A percentile compares a stretch with the other conserved stretches of the same genome.
Evolutionary conservation across 2,329 filamentous ascomycete genomes (phyloP).

Genomic region (Knoxdaviesia capensis): DNA sequence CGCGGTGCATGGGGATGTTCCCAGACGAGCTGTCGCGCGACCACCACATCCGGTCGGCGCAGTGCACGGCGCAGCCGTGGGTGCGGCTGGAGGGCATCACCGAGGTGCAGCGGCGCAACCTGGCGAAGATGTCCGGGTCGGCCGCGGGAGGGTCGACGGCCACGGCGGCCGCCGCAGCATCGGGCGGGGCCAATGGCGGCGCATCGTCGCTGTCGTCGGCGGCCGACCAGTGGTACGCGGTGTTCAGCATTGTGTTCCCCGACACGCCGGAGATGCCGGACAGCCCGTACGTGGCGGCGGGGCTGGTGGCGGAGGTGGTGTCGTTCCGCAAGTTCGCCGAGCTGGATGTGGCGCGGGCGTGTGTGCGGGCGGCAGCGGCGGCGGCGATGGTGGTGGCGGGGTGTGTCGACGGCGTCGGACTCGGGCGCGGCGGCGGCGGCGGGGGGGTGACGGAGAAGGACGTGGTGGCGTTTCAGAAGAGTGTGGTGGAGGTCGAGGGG

Average conservation of each 20-base stretch:
- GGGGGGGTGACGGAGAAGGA: too few relatives aligned
- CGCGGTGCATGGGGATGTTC: constrained; percentile 2
- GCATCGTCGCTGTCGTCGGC: background rate
- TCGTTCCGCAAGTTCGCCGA: constrained; percentile 1
- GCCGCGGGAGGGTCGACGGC: too few relatives aligned
- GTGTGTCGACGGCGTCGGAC: too few relatives aligned
- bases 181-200: too few relatives aligned
- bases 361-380: too few relatives aligned
- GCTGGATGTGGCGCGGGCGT: too few relatives aligned
- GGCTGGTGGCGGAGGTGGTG: background rate
- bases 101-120: constrained; percentile 2
- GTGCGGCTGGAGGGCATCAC: constrained; percentile 1
- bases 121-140: background rate
- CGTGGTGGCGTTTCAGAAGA: too few relatives aligned
- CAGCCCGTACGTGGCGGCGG: constrained; percentile 1
- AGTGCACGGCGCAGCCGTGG: background rate
- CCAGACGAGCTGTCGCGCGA: constrained; percentile 1
- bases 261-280: background rate
- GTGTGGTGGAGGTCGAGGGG: too few relatives aligned
- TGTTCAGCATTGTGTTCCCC: constrained; percentile 1
- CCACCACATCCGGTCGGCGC: constrained; percentile 1
- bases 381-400: too few relatives aligned
- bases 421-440: too few relatives aligned
- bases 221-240: constrained; percentile 1
- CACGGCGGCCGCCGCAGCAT: too few relatives aligned